These are phyloP conservation scores for Boletus edulis DNA, from an alignment of 768 basidiomycete genomes.

Conservation along the genomic window DNA sequence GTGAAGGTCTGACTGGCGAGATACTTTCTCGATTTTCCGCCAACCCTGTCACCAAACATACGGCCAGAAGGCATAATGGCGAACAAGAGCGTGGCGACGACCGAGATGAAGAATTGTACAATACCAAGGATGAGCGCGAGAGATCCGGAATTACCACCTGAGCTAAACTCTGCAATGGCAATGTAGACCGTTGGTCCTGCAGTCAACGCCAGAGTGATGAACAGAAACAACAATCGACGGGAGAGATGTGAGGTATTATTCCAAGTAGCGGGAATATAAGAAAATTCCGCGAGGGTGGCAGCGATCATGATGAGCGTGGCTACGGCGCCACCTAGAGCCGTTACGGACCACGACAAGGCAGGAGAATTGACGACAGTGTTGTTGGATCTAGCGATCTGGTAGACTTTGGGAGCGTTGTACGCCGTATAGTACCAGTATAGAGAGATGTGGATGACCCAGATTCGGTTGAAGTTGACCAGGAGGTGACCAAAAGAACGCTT, in stretches of 20 bases:
- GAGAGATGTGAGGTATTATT: slow-evolving; percentile 97
- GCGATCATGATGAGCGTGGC: slow-evolving; percentile 96
- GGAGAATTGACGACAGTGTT: slow-evolving; percentile 52
- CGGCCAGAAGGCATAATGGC: slow-evolving; percentile 92
- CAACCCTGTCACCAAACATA: slow-evolving; percentile 98
- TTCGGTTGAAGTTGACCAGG: slow-evolving; percentile 98
- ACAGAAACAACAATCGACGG: slow-evolving; percentile 84
- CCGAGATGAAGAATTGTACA: slow-evolving; percentile 94
- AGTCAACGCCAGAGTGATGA: slow-evolving; percentile 88
- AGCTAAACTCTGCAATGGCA: slow-evolving; percentile 71
- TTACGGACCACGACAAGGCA: slow-evolving; percentile 90
- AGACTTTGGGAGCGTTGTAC: slow-evolving; percentile 88
- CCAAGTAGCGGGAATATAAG: slow-evolving; percentile 98
- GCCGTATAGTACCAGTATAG: slow-evolving; percentile 97
- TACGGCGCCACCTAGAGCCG: slow-evolving; percentile 92
- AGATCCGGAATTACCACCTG: slow-evolving; percentile 56
- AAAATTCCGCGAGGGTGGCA: slow-evolving; percentile 93
- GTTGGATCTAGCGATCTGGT: slow-evolving; percentile 41
- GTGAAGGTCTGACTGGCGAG: slow-evolving; percentile 99
- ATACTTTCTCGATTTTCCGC: slow-evolving; percentile 93
- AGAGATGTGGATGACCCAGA: slow-evolving; percentile 97
- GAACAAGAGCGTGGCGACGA: slow-evolving; percentile 82
- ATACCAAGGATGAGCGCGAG: slow-evolving; percentile 91
- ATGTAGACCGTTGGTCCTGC: slow-evolving; percentile 94
- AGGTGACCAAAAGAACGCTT: slow-evolving; percentile 96